Evolutionary conservation across 108 stramenopile species (phyloP).

Genomic region (Nitzschia sp.): DNA sequence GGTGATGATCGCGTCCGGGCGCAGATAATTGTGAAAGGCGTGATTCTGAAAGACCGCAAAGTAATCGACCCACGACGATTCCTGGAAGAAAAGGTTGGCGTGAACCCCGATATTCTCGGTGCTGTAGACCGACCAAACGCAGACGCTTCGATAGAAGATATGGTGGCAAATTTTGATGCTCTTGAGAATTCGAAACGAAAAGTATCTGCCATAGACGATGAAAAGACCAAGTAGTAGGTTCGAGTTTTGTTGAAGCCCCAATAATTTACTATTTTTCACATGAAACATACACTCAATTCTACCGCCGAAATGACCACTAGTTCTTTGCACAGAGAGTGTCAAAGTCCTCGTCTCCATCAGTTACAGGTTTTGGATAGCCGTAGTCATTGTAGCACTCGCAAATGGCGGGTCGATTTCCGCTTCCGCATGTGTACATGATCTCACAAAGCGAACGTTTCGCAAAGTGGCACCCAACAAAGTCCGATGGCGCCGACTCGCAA

Average conservation of each 20-base stretch:
- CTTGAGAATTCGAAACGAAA: conserved; percentile 3
- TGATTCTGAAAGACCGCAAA: conserved; percentile 7
- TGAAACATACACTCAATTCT: not conserved
- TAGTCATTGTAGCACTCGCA: conserved; percentile 60
- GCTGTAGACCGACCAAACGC: not conserved
- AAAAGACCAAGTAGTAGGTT: conserved; percentile 2
- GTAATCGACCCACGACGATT: conserved; percentile 21
- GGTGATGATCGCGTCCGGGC: conserved; percentile 24
- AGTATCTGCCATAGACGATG: conserved; percentile 2
- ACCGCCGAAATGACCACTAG: not conserved
- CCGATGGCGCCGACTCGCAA: conserved; percentile 50
- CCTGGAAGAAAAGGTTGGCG: conserved; percentile 13
- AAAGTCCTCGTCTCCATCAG: conserved; percentile 12
- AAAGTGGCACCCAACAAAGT: conserved; percentile 62
- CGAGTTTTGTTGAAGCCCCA: too few relatives aligned
- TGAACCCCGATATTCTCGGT: not conserved
- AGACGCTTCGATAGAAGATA: conserved; percentile 10
- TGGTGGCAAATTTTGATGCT: conserved; percentile 6
- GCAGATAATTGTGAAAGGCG: conserved; percentile 24
- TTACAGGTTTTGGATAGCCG: conserved; percentile 46
- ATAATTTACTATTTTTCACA: too few relatives aligned
- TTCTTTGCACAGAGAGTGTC: not conserved
- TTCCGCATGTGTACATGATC: conserved; percentile 67
- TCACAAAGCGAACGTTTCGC: conserved; percentile 62
- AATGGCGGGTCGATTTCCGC: conserved; percentile 46